Evolutionary conservation across 108 stramenopile genomes (phyloP), one percentile per base, ranked within the genome.

Genomic region (Fistulifera pelliculosa): DNA sequence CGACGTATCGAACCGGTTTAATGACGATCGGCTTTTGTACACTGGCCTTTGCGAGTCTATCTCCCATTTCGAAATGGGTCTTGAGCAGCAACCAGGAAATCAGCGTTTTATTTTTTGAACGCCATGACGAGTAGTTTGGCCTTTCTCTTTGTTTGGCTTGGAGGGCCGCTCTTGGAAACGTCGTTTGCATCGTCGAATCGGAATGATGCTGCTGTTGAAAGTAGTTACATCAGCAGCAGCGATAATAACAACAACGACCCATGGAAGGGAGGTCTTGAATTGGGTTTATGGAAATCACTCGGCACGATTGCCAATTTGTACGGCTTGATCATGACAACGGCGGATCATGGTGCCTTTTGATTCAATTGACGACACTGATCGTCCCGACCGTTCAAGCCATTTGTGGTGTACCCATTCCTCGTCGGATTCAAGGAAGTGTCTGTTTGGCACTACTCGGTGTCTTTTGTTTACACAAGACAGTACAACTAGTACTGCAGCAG

Each of bases 321-420:
- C 63, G 85, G 85, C 11, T 58, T 87, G 22, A 62, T 69, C 4
- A 56, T 73, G 54, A 86, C 85, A n/a, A 80, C 85, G 18, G 76
- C 85, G 0, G 74, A 75, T 56, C 85, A 86, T 63, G 85, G 81
- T n/a, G 85, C 81, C 10, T 75, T 87, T 49, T 87, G 8, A 83
- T 87, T 38, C 85, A 87, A 65, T 49, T 87, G 23, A 87, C 85
- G 12, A 87, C 85, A 24, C 58, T 87, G 41, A 76, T 87, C 49
- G 85, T 87, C 53, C 85, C 85, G 15, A 52, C 59, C 19, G 68
- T 55, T 10, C 79, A 83, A 61, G 85, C 79, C 12, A 27, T 80
- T 15, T 71, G 67, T 49, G 79, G 79, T 15, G 81, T 81, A n/a
- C 75, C 76, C 7, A 87, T 87, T 51, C 81, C 85, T 1, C 64